Conservation (phyloP, 2,329 filamentous ascomycete species). For the Talaromyces islandicus region DNA sequence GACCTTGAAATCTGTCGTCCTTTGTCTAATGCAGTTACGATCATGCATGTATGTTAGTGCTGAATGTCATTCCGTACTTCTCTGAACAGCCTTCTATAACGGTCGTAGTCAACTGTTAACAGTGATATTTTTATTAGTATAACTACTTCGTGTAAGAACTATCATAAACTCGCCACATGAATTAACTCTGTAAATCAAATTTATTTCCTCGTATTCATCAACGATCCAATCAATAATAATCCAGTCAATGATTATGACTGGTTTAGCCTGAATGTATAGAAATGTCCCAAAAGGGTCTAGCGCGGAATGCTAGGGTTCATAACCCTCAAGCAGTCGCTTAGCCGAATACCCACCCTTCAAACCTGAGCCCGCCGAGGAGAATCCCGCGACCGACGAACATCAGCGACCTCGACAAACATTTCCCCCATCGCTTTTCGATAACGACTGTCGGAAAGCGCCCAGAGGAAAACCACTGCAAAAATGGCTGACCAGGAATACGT, state of each 20-base stretch:
- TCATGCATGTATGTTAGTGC: constrained; percentile 22
- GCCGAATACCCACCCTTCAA: constrained; percentile 34
- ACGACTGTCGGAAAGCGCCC: constrained; percentile 37
- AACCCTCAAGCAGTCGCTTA: constrained; percentile 38
- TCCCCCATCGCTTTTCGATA: constrained; percentile 39
- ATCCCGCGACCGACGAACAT: constrained; percentile 24
- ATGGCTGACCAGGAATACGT: constrained; percentile 90
- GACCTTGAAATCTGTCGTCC: constrained; percentile 16
- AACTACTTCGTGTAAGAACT: neutral
- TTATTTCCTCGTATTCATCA: no score
- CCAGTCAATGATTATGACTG: neutral
- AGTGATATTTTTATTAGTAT: neutral
- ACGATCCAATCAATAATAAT: neutral
- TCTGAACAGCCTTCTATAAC: neutral
- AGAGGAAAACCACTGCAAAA: constrained; percentile 50
- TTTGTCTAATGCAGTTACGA: constrained; percentile 32
- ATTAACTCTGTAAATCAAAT: neutral
- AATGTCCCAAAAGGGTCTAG: constrained; percentile 21
- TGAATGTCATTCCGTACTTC: neutral
- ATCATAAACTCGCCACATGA: neutral
- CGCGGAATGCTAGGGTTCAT: constrained; percentile 29
- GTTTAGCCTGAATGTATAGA: neutral
- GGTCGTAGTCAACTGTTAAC: neutral
- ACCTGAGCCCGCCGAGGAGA: constrained; percentile 20
- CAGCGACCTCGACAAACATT: constrained; percentile 34